These are phyloP conservation scores for Lachnellula hyalina DNA, from an alignment of 2,329 filamentous ascomycete genomes.

Conservation along the genomic window DNA sequence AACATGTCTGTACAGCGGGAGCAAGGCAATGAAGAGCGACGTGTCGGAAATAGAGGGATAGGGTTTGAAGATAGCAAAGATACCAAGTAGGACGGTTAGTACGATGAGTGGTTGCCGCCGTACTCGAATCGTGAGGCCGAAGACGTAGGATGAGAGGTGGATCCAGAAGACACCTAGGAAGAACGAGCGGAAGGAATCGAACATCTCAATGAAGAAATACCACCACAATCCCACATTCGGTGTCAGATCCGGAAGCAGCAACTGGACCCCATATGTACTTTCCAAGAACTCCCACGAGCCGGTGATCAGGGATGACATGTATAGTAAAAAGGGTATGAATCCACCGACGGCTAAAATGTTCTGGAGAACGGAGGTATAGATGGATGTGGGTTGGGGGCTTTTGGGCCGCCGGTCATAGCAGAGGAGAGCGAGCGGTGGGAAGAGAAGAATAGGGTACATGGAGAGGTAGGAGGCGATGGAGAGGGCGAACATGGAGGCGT, in stretches of 20 bases:
- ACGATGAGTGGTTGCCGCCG: constrained; percentile 83
- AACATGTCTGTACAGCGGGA: constrained; percentile 84
- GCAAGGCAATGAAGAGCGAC: constrained; percentile 74
- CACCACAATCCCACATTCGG: constrained; percentile 97
- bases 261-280: constrained; percentile 88
- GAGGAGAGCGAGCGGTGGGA: constrained; percentile 75
- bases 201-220: constrained; percentile 99
- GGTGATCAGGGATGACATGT: constrained; percentile 67
- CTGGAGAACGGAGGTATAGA: constrained; percentile 46
- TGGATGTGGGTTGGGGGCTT: constrained; percentile 32
- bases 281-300: constrained; percentile 82
- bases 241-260: constrained; percentile 85
- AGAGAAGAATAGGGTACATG: constrained; percentile 82
- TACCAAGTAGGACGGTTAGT: constrained; percentile 75
- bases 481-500: constrained; percentile 77
- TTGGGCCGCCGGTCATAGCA: constrained; percentile 59
- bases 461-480: constrained; percentile 87
- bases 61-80: constrained; percentile 94
- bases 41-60: constrained; percentile 92
- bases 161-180: constrained; percentile 98
- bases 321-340: constrained; percentile 58
- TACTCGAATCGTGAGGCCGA: constrained; percentile 76
- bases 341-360: constrained; percentile 48
- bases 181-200: constrained; percentile 94
- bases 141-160: constrained; percentile 85